These are phyloP conservation scores for Aechmea fasciata DNA, from an alignment of 176 grass and related monocot genomes.

Conservation along the genomic window DNA sequence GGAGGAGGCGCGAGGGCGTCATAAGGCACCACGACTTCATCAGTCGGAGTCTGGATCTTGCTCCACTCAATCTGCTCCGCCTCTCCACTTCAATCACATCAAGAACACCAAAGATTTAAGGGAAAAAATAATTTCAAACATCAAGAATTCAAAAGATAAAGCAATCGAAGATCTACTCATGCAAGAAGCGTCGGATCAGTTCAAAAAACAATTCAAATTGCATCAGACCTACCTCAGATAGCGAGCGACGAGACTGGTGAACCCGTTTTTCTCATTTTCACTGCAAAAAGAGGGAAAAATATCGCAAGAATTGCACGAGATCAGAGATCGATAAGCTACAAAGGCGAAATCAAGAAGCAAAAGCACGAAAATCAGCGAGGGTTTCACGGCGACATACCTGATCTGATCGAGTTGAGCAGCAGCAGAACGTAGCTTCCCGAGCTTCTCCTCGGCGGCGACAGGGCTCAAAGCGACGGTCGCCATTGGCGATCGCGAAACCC, in stretches of 20 bases:
- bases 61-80: slow-evolving; percentile 84
- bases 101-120: not conserved
- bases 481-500: not conserved
- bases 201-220: not conserved
- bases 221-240: slow-evolving; percentile 53
- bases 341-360: not conserved
- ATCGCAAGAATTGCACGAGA: slow-evolving; percentile 3
- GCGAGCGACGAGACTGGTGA: slow-evolving; percentile 71
- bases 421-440: slow-evolving; percentile 50
- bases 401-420: slow-evolving; percentile 48
- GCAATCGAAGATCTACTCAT: not conserved
- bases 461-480: slow-evolving; percentile 8
- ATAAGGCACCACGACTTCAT: slow-evolving; percentile 85
- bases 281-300: slow-evolving; percentile 19
- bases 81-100: slow-evolving; percentile 32
- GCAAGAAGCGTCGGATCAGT: slow-evolving; percentile 6
- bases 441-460: slow-evolving; percentile 49
- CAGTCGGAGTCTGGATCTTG: slow-evolving; percentile 87
- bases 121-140: not conserved
- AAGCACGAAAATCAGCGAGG: not conserved
- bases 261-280: slow-evolving; percentile 86
- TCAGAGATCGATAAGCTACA: slow-evolving; percentile 1
- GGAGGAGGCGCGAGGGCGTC: slow-evolving; percentile 47
- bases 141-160: not conserved
- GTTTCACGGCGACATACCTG: slow-evolving; percentile 33